These are phyloP conservation scores for Lunularia cruciata DNA, from an alignment of 225 moss, liverwort and hornwort genomes.

Conservation along the genomic window DNA sequence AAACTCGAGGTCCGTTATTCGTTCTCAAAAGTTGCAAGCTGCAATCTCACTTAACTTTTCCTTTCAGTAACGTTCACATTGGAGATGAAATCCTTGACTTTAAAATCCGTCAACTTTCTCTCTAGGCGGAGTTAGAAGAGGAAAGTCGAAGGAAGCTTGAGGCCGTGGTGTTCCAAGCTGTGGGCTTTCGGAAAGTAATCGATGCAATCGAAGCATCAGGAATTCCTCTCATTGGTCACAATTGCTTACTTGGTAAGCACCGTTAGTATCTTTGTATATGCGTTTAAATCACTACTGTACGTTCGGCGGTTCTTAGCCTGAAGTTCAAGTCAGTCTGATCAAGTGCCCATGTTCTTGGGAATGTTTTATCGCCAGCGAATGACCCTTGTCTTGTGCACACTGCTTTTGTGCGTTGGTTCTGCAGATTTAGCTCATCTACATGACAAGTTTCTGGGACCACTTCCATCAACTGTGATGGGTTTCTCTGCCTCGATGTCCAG, in stretches of 20 bases:
- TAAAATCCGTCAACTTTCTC: not conserved
- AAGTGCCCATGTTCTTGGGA: not conserved
- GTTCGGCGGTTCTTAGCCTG: not conserved
- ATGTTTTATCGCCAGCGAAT: too few species aligned
- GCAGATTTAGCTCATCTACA: conserved; percentile 64
- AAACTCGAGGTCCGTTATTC: conserved; percentile 33
- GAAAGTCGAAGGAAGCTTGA: conserved; percentile 59
- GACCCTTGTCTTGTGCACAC: not conserved
- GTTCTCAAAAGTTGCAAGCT: not conserved
- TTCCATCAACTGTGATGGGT: conserved; percentile 50
- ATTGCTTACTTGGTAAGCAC: conserved; percentile 67
- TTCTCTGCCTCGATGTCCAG: conserved; percentile 62
- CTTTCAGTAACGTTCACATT: not conserved
- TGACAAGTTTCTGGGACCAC: conserved; percentile 67
- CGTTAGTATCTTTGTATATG: not conserved
- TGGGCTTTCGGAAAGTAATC: conserved; percentile 83
- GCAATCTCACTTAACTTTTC: not conserved
- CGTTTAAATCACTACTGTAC: not conserved
- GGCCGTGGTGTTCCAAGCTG: conserved; percentile 54
- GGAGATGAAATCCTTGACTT: not conserved
- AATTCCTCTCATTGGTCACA: conserved; percentile 75
- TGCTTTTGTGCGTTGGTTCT: not conserved
- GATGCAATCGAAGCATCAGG: conserved; percentile 59
- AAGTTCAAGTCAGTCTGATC: not conserved
- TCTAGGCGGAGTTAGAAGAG: conserved; percentile 59